phyloP scores from a whole-genome alignment of 2,329 filamentous ascomycete species.

The Trichophaea hybrida region DNA sequence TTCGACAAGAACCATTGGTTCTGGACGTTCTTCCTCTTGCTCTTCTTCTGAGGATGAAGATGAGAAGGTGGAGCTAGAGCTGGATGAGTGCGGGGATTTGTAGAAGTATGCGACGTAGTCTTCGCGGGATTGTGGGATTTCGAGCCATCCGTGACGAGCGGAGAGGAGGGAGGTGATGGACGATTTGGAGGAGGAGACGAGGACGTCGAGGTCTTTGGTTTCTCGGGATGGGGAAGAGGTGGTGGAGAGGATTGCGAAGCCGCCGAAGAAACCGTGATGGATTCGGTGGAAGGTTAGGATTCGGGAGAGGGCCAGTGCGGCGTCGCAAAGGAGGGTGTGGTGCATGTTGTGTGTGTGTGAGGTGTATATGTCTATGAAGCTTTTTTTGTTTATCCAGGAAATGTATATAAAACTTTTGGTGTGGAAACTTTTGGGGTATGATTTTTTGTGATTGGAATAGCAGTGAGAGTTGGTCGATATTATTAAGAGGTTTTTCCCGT shows the following conservation, averaged over 20 bases:
- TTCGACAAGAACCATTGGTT: conserved; percentile 27
- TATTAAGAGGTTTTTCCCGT: too few species aligned
- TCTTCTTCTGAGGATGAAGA: not conserved
- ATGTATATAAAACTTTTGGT: not conserved
- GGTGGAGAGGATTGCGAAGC: conserved; percentile 26
- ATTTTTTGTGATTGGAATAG: too few species aligned
- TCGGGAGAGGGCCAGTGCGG: conserved; percentile 27
- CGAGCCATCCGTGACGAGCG: conserved; percentile 24
- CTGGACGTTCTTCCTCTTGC: conserved; percentile 9
- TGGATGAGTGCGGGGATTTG: not conserved
- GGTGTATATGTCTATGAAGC: not conserved
- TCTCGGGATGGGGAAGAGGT: conserved; percentile 23
- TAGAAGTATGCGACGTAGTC: conserved; percentile 29
- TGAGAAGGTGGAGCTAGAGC: not conserved
- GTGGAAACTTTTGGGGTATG: not conserved
- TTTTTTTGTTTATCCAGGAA: not conserved
- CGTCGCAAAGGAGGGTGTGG: conserved; percentile 2
- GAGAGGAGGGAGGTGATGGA: conserved; percentile 24
- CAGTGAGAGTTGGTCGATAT: too few species aligned
- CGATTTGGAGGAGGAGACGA: conserved; percentile 26
- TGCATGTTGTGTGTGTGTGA: not conserved
- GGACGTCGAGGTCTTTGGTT: conserved; percentile 28
- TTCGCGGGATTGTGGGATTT: conserved; percentile 26
- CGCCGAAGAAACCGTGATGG: conserved; percentile 28
- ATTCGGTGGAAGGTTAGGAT: conserved; percentile 27